phyloP scores from a whole-genome alignment of 169 alveolate species.

The Plasmodium knowlesi region DNA sequence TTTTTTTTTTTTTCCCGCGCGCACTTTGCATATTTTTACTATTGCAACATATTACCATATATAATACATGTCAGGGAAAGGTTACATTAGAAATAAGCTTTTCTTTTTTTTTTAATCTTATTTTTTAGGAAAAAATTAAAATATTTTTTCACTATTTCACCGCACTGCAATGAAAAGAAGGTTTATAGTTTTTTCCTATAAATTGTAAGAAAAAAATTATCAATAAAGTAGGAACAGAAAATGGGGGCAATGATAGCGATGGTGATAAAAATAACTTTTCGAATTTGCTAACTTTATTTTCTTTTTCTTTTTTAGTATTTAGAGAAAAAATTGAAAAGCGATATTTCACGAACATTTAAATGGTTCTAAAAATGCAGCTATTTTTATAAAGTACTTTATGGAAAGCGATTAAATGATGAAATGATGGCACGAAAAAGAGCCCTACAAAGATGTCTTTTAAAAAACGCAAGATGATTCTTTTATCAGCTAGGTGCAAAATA shows the following conservation, averaged over 20 bases:
- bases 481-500: neutral
- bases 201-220: neutral
- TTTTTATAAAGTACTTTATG: neutral
- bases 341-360: neutral
- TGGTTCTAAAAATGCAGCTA: neutral
- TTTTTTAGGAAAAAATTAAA: neutral
- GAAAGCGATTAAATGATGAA: neutral
- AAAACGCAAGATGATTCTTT: neutral
- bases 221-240: neutral
- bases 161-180: neutral
- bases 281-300: neutral
- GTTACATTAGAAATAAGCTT: neutral
- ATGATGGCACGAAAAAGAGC: neutral
- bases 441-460: neutral
- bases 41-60: neutral
- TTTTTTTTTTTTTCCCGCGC: neutral
- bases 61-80: neutral
- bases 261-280: neutral
- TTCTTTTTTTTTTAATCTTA: neutral
- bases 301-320: too few relatives aligned
- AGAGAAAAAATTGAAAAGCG: neutral
- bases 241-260: neutral
- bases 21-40: neutral
- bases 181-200: neutral
- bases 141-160: neutral